Evolutionary conservation across 2,329 filamentous ascomycete species (phyloP), one percentile per base, ranked within the genome.

Genomic region (Nothophaeocryptopus gaeumannii): DNA sequence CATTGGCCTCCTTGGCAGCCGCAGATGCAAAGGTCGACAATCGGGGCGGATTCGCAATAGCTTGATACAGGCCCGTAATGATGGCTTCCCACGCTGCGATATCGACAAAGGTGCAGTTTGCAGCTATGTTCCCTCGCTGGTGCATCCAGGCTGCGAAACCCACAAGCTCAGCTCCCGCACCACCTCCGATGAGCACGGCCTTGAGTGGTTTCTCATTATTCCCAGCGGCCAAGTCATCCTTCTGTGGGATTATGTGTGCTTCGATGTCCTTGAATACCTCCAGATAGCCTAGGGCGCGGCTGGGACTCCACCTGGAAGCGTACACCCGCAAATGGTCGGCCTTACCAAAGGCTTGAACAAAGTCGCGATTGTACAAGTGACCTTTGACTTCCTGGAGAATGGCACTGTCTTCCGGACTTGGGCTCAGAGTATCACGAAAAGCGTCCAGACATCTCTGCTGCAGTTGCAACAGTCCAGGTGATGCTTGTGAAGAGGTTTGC

Each of bases 221-320:
- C 2, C n/a, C 16, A 8, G 11, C 29, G 15, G 14, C 37, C 9
- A 46, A 43, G 13, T 45, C 29, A 13, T 49, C 20, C 10, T 29
- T 11, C 2, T 41, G 39, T 5, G 15, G 26, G 29, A 42, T 36
- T 12, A 54, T 10, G 12, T 51, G 54, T 8, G 66, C 58, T 36
- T 59, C 59, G 58, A 72, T 47, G 63, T 70, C 54, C 53, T 61
- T 64, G 16, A 85, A 75, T 12, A 84, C 66, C n/a, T 78, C 74
- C n/a, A 82, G 75, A 70, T 97, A 97, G 55, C 85, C 89, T 45
- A 97, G 72, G 0, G 90, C 87, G 45, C 93, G 78, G 45, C 87
- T 86, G 1, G 92, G 88, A 69, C 90, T 96, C 91, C 92, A 99
- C 61, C 93, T 76, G 46, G 89, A 81, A 8, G 89, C 89, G 73